Percentiles rank a stretch among this genome's conserved stretches.
Conservation (phyloP, 768 basidiomycete genomes). For the Pleurotus platypus region DNA sequence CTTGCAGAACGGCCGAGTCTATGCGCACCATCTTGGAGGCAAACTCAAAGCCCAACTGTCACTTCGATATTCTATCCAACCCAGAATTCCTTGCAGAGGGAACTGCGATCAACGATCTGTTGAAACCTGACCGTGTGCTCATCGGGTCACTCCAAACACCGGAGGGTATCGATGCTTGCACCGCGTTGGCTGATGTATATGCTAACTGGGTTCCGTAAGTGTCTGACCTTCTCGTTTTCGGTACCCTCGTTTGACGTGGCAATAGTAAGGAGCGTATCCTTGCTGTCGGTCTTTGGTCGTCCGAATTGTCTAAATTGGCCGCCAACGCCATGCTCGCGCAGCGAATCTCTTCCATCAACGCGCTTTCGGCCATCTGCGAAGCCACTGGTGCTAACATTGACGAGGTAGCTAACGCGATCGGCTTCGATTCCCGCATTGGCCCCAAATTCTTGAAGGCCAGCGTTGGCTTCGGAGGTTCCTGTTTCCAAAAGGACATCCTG, state of each 20-base stretch:
- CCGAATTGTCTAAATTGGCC: conserved; percentile 96
- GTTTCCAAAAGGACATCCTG: conserved; percentile 99
- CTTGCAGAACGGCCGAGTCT: conserved; percentile 96
- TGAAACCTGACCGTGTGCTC: conserved; percentile 90
- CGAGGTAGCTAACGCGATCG: conserved; percentile 93
- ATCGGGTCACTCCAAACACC: conserved; percentile 92
- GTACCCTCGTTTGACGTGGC: not conserved
- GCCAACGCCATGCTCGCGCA: conserved; percentile 99
- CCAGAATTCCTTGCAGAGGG: conserved; percentile 99
- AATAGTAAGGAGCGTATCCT: conserved; percentile 72
- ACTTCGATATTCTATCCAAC: conserved; percentile 98
- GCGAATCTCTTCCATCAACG: conserved; percentile 97
- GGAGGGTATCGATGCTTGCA: conserved; percentile 81
- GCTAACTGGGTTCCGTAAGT: conserved; percentile 95
- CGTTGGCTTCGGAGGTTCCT: conserved; percentile 96
- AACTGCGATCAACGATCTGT: conserved; percentile 89
- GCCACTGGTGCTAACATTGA: conserved; percentile 98
- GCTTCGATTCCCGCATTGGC: conserved; percentile 89
- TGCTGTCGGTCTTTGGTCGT: conserved; percentile 97
- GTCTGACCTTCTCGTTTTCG: conserved; percentile 2
- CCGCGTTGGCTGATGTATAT: conserved; percentile 76
- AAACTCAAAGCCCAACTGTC: conserved; percentile 88
- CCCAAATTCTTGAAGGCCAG: conserved; percentile 94
- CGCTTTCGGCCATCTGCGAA: conserved; percentile 97
- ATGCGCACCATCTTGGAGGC: conserved; percentile 99